Percentiles rank a stretch among this genome's conserved stretches.
Evolutionary conservation across 2,329 filamentous ascomycete genomes (phyloP).

Genomic region (Nannizzia gypsea): DNA sequence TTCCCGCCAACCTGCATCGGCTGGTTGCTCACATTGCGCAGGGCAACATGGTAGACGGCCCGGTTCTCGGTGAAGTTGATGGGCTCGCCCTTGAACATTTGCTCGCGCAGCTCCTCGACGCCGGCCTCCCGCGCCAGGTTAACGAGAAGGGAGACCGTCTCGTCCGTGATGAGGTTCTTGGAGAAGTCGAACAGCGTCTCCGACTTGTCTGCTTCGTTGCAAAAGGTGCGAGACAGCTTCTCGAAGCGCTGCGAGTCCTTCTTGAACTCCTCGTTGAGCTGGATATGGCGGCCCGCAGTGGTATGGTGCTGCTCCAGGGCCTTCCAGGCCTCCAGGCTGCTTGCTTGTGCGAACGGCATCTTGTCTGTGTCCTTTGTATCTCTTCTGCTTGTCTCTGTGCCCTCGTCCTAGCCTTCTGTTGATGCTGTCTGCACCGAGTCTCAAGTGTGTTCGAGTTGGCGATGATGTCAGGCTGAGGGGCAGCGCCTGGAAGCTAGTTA

Average conservation of each 20-base stretch:
- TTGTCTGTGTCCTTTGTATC: slow-evolving; percentile 13
- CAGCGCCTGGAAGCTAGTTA: no score
- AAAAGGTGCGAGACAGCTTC: slow-evolving; percentile 79
- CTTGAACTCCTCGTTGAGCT: slow-evolving; percentile 85
- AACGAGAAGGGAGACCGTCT: slow-evolving; percentile 75
- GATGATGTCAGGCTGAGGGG: no score
- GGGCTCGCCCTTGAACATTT: slow-evolving; percentile 94
- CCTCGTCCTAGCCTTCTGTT: neutral
- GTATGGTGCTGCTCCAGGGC: slow-evolving; percentile 85
- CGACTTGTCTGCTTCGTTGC: slow-evolving; percentile 61
- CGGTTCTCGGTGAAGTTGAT: slow-evolving; percentile 99
- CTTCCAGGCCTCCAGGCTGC: slow-evolving; percentile 75
- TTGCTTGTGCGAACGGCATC: slow-evolving; percentile 50
- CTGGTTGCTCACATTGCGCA: slow-evolving; percentile 80
- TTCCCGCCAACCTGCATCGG: slow-evolving; percentile 73
- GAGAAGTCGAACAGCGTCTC: slow-evolving; percentile 97
- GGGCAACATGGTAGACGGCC: slow-evolving; percentile 87
- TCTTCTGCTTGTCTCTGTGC: neutral
- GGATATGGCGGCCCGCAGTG: slow-evolving; percentile 72
- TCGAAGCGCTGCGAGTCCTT: slow-evolving; percentile 78
- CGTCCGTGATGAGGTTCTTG: slow-evolving; percentile 95
- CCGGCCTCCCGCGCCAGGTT: slow-evolving; percentile 86
- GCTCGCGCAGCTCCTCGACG: slow-evolving; percentile 85
- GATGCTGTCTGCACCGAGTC: no score
- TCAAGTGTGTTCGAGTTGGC: no score